phyloP scores from a whole-genome alignment of 108 stramenopile species.

The Cyclotella sp. region DNA sequence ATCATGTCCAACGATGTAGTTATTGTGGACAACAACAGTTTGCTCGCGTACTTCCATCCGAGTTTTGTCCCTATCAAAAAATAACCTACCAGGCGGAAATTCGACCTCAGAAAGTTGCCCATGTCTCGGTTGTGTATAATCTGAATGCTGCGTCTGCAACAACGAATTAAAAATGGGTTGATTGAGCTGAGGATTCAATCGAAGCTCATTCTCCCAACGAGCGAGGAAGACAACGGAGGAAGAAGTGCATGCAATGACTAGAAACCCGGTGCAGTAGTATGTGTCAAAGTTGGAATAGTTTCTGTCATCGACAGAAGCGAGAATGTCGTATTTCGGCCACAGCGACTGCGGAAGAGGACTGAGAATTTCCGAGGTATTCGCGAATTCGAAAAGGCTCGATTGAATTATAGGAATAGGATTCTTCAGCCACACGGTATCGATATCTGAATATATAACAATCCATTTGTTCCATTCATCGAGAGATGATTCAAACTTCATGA shows the following conservation, averaged over 20 bases:
- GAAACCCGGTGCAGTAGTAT: slow-evolving; percentile 43
- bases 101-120: slow-evolving; percentile 6
- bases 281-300: slow-evolving; percentile 6
- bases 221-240: slow-evolving; percentile 25
- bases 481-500: background rate
- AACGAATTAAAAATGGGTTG: slow-evolving; percentile 38
- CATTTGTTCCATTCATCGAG: slow-evolving; percentile 11
- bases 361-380: too few relatives aligned
- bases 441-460: slow-evolving; percentile 18
- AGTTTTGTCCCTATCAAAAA: slow-evolving; percentile 26
- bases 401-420: slow-evolving; percentile 36
- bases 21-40: slow-evolving; percentile 43
- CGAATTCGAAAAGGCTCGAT: slow-evolving; percentile 4
- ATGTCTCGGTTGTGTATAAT: slow-evolving; percentile 2
- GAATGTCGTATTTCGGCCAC: slow-evolving; percentile 18
- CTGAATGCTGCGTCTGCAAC: slow-evolving; percentile 1
- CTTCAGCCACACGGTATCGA: slow-evolving; percentile 39
- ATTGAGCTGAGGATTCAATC: slow-evolving; percentile 29
- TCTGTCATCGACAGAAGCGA: slow-evolving; percentile 30
- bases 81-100: slow-evolving; percentile 34
- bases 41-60: slow-evolving; percentile 3
- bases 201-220: slow-evolving; percentile 34
- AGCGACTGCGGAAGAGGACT: background rate
- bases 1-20: slow-evolving; percentile 40
- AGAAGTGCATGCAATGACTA: slow-evolving; percentile 20